Percentiles rank a stretch among this genome's conserved stretches.
Conservation (phyloP, 2,329 filamentous ascomycete genomes). For the Talaromyces sp. region DNA sequence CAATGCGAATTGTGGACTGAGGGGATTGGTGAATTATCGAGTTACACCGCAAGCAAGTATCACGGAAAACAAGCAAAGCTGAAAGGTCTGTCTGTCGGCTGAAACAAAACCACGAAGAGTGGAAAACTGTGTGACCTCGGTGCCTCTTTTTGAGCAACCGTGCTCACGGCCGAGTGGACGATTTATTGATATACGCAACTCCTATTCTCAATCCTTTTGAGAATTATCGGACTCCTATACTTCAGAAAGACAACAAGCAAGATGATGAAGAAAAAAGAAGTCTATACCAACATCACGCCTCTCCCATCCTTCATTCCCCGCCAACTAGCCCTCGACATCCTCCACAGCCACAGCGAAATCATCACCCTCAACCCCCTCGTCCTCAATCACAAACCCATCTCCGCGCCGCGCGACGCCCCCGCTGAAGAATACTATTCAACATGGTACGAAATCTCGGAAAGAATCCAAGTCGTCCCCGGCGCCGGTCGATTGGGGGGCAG, state of each 20-base stretch:
- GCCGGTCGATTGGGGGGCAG: slow-evolving; percentile 51
- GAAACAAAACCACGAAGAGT: background rate
- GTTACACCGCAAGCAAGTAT: no score
- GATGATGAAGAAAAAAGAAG: slow-evolving; percentile 63
- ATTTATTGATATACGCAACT: background rate
- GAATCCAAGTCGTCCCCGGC: slow-evolving; percentile 67
- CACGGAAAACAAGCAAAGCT: no score
- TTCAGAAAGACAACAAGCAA: background rate
- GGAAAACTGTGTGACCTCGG: background rate
- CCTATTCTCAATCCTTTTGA: no score
- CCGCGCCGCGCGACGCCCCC: slow-evolving; percentile 60
- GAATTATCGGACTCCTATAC: no score
- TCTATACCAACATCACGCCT: slow-evolving; percentile 73
- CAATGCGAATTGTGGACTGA: no score
- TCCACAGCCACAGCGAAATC: slow-evolving; percentile 74
- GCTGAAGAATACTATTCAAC: slow-evolving; percentile 63
- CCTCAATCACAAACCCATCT: slow-evolving; percentile 63
- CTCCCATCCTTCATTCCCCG: slow-evolving; percentile 63
- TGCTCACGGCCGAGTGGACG: background rate
- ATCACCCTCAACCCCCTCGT: slow-evolving; percentile 81
- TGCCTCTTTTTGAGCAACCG: background rate
- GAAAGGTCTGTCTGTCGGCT: no score
- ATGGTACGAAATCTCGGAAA: slow-evolving; percentile 76
- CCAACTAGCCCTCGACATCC: slow-evolving; percentile 62
- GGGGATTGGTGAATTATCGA: no score